Percentiles rank a stretch among this genome's conserved stretches.
phyloP scores from a whole-genome alignment of 2,329 filamentous ascomycete species.

The Paecilomyces variotii region DNA sequence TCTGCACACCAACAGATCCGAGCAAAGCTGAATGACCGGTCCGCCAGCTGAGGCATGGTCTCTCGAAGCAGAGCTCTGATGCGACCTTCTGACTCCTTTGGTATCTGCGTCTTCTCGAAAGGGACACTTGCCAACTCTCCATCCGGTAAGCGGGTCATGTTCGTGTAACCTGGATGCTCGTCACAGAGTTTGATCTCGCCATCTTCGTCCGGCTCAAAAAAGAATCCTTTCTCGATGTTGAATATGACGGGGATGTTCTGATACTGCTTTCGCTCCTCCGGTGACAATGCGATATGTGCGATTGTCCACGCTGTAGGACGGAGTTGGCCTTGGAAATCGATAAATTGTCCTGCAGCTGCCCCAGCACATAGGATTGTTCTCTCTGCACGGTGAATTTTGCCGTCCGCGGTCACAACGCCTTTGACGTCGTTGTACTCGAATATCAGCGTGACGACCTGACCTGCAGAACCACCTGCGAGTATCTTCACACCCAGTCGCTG shows the following conservation, averaged over 20 bases:
- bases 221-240: constrained; percentile 42
- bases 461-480: constrained; percentile 32
- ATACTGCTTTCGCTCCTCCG: constrained; percentile 38
- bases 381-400: constrained; percentile 27
- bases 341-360: constrained; percentile 31
- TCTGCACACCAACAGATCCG: constrained; percentile 52
- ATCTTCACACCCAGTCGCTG: constrained; percentile 39
- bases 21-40: constrained; percentile 43
- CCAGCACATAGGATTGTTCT: constrained; percentile 38
- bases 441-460: constrained; percentile 30
- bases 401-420: constrained; percentile 33
- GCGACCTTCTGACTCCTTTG: constrained; percentile 39
- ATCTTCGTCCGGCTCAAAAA: constrained; percentile 40
- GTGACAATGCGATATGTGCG: constrained; percentile 43
- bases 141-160: constrained; percentile 26
- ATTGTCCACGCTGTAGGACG: constrained; percentile 45
- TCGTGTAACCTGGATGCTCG: constrained; percentile 51
- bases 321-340: constrained; percentile 40
- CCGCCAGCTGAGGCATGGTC: constrained; percentile 45
- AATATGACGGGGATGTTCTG: constrained; percentile 44
- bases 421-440: constrained; percentile 28
- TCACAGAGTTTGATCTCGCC: constrained; percentile 37
- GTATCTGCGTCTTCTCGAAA: constrained; percentile 37
- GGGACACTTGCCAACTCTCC: constrained; percentile 27
- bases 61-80: constrained; percentile 43